Conservation (phyloP, 1,139 yeast species). For the Debaryomycetaceae sp. region DNA sequence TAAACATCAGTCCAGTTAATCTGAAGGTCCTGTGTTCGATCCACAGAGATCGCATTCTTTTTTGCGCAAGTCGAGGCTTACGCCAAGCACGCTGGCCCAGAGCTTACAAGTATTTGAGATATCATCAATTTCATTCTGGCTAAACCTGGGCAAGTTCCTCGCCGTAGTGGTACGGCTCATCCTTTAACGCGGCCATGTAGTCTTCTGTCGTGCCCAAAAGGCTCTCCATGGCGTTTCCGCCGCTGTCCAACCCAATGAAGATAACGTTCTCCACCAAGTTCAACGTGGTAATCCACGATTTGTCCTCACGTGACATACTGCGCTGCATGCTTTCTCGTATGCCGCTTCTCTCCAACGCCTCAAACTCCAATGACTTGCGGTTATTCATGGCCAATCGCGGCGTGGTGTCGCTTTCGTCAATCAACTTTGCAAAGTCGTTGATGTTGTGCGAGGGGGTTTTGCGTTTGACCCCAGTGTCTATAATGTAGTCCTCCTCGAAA, state of each 20-base stretch:
- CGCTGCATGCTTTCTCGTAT: conserved; percentile 15
- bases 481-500: conserved; percentile 5
- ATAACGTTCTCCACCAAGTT: conserved; percentile 24
- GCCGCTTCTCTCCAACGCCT: conserved; percentile 17
- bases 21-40: conserved; percentile 57
- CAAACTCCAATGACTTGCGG: conserved; percentile 24
- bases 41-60: conserved; percentile 45
- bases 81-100: background rate
- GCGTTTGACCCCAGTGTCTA: conserved; percentile 2
- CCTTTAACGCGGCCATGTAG: conserved; percentile 15
- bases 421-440: conserved; percentile 10
- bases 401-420: conserved; percentile 12
- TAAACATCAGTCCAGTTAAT: conserved; percentile 31
- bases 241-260: conserved; percentile 17
- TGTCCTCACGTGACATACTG: conserved; percentile 11
- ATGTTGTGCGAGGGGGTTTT: conserved; percentile 3
- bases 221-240: conserved; percentile 1
- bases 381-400: conserved; percentile 21
- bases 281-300: conserved; percentile 11
- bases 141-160: conserved; percentile 7
- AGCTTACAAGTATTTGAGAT: background rate
- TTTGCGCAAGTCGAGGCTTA: conserved; percentile 8
- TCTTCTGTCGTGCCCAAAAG: conserved; percentile 10
- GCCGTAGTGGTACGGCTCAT: conserved; percentile 18
- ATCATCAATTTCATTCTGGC: conserved; percentile 1